phyloP scores from a whole-genome alignment of 1,284 basidiomycete genomes.

The Heliocybe sulcata region DNA sequence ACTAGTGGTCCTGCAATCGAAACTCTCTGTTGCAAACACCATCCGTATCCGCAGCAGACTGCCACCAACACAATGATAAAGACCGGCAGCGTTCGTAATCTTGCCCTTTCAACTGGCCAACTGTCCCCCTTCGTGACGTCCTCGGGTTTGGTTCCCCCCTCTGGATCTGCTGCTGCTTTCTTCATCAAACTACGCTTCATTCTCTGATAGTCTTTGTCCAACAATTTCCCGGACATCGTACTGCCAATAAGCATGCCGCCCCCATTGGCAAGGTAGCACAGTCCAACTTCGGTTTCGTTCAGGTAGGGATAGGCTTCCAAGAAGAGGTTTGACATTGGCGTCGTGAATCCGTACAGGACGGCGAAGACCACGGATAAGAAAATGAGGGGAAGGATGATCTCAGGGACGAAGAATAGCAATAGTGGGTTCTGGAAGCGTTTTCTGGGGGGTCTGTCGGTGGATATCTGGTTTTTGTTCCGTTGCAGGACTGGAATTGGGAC shows the following conservation, averaged over 20 bases:
- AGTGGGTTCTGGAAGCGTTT: slow-evolving; percentile 49
- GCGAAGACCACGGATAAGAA: slow-evolving; percentile 53
- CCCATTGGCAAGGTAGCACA: slow-evolving; percentile 67
- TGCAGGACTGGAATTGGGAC: slow-evolving; percentile 53
- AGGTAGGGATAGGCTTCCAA: slow-evolving; percentile 50
- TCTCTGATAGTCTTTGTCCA: slow-evolving; percentile 49
- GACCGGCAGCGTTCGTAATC: slow-evolving; percentile 36
- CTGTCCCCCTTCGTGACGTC: slow-evolving; percentile 26
- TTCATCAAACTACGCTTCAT: slow-evolving; percentile 25
- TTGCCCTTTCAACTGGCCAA: slow-evolving; percentile 53
- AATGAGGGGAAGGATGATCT: slow-evolving; percentile 56
- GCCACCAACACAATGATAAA: slow-evolving; percentile 32
- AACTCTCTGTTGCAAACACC: slow-evolving; percentile 45
- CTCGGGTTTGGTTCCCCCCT: slow-evolving; percentile 15
- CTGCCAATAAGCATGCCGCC: slow-evolving; percentile 48
- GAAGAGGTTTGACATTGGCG: slow-evolving; percentile 63
- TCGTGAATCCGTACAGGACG: slow-evolving; percentile 58
- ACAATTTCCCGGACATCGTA: slow-evolving; percentile 37
- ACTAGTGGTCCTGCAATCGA: slow-evolving; percentile 52
- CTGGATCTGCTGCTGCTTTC: slow-evolving; percentile 15
- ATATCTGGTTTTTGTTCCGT: slow-evolving; percentile 14
- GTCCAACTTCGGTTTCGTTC: slow-evolving; percentile 53
- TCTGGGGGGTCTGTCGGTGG: slow-evolving; percentile 18
- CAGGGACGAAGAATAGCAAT: slow-evolving; percentile 46
- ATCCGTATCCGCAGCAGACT: slow-evolving; percentile 53